Conservation (phyloP, 163 green algal genomes). For the Scenedesmus sp. region DNA sequence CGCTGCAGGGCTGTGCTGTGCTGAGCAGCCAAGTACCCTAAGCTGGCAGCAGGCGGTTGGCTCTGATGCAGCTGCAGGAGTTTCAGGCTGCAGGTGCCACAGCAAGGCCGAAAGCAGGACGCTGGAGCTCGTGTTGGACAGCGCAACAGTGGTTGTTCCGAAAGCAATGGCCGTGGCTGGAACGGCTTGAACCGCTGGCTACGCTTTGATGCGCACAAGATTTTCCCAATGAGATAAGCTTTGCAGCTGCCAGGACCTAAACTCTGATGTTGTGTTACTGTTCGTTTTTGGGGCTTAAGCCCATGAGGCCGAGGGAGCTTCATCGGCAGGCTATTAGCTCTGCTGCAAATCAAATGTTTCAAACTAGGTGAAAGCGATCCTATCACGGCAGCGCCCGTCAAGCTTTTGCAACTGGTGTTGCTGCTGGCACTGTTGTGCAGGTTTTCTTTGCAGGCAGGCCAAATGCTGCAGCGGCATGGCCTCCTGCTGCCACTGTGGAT, state of each 20-base stretch:
- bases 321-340: too few species aligned
- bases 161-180: neutral
- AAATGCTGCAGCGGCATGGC: neutral
- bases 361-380: neutral
- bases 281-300: neutral
- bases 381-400: neutral
- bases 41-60: neutral
- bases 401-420: neutral
- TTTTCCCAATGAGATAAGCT: neutral
- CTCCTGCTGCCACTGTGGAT: neutral
- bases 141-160: constrained; percentile 2
- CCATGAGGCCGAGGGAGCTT: neutral
- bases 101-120: neutral
- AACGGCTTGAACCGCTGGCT: neutral
- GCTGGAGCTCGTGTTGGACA: neutral
- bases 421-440: neutral
- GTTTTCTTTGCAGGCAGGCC: neutral
- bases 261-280: neutral
- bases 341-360: neutral
- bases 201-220: neutral
- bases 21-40: neutral
- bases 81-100: neutral
- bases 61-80: neutral
- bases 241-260: neutral
- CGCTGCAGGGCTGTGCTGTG: neutral